phyloP scores from a whole-genome alignment of 805 yeast species.

The Kuraishia cidri region DNA sequence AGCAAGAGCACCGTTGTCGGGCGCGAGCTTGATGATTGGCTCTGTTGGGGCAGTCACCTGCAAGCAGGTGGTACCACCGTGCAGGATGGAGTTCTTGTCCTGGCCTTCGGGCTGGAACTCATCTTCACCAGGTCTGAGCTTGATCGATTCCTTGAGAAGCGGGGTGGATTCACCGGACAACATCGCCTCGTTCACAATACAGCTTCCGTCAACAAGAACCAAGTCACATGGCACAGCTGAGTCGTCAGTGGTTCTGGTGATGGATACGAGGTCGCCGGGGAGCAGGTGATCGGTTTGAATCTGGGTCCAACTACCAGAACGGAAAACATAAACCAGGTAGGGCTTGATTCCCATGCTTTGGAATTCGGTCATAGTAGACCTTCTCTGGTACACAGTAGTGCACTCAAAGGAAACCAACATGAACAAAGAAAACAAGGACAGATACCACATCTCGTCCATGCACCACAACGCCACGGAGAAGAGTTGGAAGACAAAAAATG shows the following conservation, averaged over 20 bases:
- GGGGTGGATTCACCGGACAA: conserved; percentile 98
- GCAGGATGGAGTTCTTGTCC: conserved; percentile 82
- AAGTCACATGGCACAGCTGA: conserved; percentile 93
- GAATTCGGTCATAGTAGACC: conserved; percentile 89
- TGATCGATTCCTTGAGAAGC: conserved; percentile 82
- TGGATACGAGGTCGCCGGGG: conserved; percentile 88
- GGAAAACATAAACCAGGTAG: conserved; percentile 62
- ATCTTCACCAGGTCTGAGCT: conserved; percentile 70
- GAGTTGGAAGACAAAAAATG: conserved; percentile 92
- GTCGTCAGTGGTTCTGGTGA: conserved; percentile 84
- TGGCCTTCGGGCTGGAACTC: conserved; percentile 65
- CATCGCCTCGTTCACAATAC: conserved; percentile 98
- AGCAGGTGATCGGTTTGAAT: conserved; percentile 66
- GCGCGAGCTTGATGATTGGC: conserved; percentile 51
- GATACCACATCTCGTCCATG: conserved; percentile 96
- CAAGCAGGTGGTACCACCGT: conserved; percentile 94
- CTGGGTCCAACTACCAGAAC: conserved; percentile 64
- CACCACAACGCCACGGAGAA: conserved; percentile 95
- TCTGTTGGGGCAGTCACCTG: conserved; percentile 74
- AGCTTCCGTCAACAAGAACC: conserved; percentile 78
- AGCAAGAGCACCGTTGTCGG: conserved; percentile 90
- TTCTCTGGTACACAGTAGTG: conserved; percentile 92
- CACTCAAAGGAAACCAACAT: conserved; percentile 91
- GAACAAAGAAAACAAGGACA: conserved; percentile 81
- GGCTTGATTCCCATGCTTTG: conserved; percentile 97